Evolutionary conservation across 257 asterid species (phyloP).

Genomic region (Nicotiana benthamiana): DNA sequence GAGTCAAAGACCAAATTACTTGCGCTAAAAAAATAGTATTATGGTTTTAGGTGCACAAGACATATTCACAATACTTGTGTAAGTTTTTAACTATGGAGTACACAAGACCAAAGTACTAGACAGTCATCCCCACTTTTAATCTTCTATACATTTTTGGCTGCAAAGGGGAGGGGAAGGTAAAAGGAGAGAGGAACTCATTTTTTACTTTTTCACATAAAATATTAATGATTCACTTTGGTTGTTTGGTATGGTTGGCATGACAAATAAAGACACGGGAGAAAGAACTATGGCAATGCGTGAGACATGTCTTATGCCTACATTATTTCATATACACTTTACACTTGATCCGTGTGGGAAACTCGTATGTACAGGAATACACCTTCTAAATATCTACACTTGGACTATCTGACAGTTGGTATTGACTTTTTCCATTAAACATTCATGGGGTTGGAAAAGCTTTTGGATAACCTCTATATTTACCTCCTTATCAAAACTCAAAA

Average conservation of each 20-base stretch:
- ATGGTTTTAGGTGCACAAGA: not conserved
- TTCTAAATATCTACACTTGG: not conserved
- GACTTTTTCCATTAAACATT: not conserved
- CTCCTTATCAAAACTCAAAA: too few relatives aligned
- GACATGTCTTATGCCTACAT: not conserved
- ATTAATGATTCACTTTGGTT: not conserved
- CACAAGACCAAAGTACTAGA: not conserved
- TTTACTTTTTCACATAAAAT: not conserved
- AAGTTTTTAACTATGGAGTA: not conserved
- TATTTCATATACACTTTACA: not conserved
- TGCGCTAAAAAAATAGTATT: too few relatives aligned
- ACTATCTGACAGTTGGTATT: not conserved
- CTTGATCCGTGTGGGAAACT: not conserved
- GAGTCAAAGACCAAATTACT: too few relatives aligned
- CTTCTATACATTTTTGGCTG: not conserved
- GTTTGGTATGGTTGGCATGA: not conserved
- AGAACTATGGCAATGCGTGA: not conserved
- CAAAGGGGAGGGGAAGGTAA: not conserved
- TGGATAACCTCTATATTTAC: not conserved
- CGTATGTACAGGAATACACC: not conserved
- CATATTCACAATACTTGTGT: not conserved
- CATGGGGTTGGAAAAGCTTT: not conserved
- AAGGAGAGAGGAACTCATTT: not conserved
- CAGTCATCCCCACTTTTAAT: not conserved
- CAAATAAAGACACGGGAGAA: not conserved